Evolutionary conservation across 2,329 filamentous ascomycete genomes (phyloP), one percentile per base, ranked within the genome.

Genomic region (Aspergillus luchuensis): DNA sequence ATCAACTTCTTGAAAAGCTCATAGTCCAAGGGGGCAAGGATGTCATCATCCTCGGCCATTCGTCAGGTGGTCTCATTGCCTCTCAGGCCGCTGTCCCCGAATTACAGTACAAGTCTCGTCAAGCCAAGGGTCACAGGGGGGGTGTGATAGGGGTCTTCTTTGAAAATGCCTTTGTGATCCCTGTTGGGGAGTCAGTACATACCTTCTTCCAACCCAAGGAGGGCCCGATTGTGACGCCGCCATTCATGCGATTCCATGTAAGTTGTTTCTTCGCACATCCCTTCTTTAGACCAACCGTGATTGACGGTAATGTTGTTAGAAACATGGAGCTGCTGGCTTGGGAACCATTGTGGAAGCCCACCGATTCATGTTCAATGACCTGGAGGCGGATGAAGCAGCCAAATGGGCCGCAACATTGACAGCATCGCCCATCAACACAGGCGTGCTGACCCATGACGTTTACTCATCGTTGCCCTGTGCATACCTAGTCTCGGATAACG

Each of bases 51-150:
- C 39, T 41, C 17, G 74, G 56, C 10, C 72, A 77, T 52, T 77
- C 74, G 2, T 68, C 71, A 3, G 72, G 74, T 2, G 72, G 73
- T n/a, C 76, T 69, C 64, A 67, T 70, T 1, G 75, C 73, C 2
- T 74, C 73, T 0, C 64, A 77, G 58, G 69, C 66, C 2, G 71
- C 75, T 3, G 54, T 58, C 2, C 68, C 66, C 11, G 68, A 72
- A 11, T 58, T 72, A 13, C 72, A 76, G 56, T 62, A 49, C 2
- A 66, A 65, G 17, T n/a, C 48, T 15, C 65, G 71, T 0, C 54
- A 62, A 15, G 51, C 51, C 0, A 57, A 62, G 0, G 69, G 70
- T 7, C 54, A 65, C 6, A 0, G 39, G 1, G 70, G 70, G 1
- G 69, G 69, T 0, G 50, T 75, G 5, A 65, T 74, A 25, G 72